phyloP scores from a whole-genome alignment of 2,329 filamentous ascomycete genomes.

The Didymella arachidicola region DNA sequence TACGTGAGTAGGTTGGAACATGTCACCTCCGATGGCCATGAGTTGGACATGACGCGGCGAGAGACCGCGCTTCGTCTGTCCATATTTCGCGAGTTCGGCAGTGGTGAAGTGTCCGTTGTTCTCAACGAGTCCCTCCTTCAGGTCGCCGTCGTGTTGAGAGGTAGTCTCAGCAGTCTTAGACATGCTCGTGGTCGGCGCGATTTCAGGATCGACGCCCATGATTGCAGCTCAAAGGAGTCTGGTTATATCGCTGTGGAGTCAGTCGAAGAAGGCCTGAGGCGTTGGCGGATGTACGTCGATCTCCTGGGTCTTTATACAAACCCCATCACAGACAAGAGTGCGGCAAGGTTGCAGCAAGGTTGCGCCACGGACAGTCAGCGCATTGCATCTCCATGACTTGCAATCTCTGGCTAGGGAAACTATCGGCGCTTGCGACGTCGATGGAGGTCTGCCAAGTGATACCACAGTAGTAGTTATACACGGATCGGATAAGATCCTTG shows the following conservation, averaged over 20 bases:
- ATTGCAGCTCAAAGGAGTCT: background rate
- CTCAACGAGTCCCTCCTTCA: slow-evolving; percentile 15
- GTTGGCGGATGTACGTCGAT: slow-evolving; percentile 5
- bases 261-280: slow-evolving; percentile 5
- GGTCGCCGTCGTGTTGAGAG: slow-evolving; percentile 14
- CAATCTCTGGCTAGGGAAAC: slow-evolving; percentile 10
- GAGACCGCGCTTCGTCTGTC: slow-evolving; percentile 50
- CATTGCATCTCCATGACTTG: slow-evolving; percentile 12
- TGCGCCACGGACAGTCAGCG: background rate
- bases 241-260: background rate
- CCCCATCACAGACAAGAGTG: background rate
- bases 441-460: slow-evolving; percentile 14
- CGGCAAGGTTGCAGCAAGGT: background rate
- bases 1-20: background rate
- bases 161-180: slow-evolving; percentile 6
- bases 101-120: slow-evolving; percentile 18
- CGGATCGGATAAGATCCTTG: slow-evolving; percentile 9
- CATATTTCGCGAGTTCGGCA: slow-evolving; percentile 20
- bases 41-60: slow-evolving; percentile 61
- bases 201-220: slow-evolving; percentile 21
- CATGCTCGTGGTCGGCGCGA: slow-evolving; percentile 2
- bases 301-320: slow-evolving; percentile 8
- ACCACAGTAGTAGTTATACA: background rate
- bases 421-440: background rate
- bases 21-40: slow-evolving; percentile 65